Percentiles rank a stretch among this genome's conserved stretches.
Conservation (phyloP, 768 basidiomycete genomes). For the Asterophora parasitica region DNA sequence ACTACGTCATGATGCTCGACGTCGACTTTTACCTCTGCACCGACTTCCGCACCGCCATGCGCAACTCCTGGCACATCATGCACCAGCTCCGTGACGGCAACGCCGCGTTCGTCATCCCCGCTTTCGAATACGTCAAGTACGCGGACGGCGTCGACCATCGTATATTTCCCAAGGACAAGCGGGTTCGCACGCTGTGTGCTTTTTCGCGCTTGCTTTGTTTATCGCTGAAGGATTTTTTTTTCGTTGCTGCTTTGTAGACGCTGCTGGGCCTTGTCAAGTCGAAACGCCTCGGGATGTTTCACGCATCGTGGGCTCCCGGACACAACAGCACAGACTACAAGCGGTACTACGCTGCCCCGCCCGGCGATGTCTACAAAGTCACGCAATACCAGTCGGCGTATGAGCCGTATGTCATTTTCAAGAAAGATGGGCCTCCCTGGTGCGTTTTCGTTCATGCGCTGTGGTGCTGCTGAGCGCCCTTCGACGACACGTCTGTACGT, state of each 20-base stretch:
- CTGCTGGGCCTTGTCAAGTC: slow-evolving; percentile 56
- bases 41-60: slow-evolving; percentile 62
- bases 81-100: slow-evolving; percentile 51
- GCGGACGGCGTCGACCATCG: slow-evolving; percentile 54
- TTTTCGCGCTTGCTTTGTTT: neutral
- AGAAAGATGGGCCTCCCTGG: slow-evolving; percentile 74
- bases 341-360: slow-evolving; percentile 53
- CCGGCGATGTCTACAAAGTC: slow-evolving; percentile 72
- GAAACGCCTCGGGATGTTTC: slow-evolving; percentile 68
- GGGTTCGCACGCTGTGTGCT: slow-evolving; percentile 31
- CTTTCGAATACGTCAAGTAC: slow-evolving; percentile 74
- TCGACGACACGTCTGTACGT: slow-evolving; percentile 7
- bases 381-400: slow-evolving; percentile 77
- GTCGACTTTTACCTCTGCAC: slow-evolving; percentile 86
- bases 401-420: slow-evolving; percentile 85
- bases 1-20: slow-evolving; percentile 88
- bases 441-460: slow-evolving; percentile 25
- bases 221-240: neutral
- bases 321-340: slow-evolving; percentile 81
- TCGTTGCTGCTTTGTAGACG: slow-evolving; percentile 27
- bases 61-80: slow-evolving; percentile 35
- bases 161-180: slow-evolving; percentile 66
- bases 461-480: neutral
- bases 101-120: slow-evolving; percentile 77
- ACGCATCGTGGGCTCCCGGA: slow-evolving; percentile 70